phyloP scores from a whole-genome alignment of 352 stramenopile species.

The Pythium aphanidermatum region DNA sequence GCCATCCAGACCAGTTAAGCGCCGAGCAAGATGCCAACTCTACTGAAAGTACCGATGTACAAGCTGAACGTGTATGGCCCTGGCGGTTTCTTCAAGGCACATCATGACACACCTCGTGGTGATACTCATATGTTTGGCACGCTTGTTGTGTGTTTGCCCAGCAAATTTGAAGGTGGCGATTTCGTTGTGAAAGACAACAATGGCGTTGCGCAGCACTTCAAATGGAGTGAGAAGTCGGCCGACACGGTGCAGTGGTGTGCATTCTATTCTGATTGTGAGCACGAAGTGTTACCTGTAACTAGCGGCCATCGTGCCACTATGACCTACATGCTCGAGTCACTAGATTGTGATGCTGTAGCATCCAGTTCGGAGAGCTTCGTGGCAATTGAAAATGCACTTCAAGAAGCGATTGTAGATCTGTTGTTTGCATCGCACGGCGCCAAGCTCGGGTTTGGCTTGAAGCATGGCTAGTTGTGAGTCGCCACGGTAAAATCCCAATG shows the following conservation, averaged over 20 bases:
- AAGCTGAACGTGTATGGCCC: conserved; percentile 12
- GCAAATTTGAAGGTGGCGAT: conserved; percentile 6
- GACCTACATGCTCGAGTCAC: background rate
- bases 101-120: conserved; percentile 10
- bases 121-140: conserved; percentile 6
- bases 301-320: conserved; percentile 3
- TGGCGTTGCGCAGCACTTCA: conserved; percentile 1
- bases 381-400: background rate
- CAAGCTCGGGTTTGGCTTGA: conserved; percentile 4
- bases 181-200: conserved; percentile 9
- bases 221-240: background rate
- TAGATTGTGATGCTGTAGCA: background rate
- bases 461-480: background rate
- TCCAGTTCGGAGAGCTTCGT: background rate
- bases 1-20: conserved; percentile 3
- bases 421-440: conserved; percentile 3
- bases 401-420: too few species aligned
- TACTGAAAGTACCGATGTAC: background rate
- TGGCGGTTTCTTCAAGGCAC: conserved; percentile 15
- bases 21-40: background rate
- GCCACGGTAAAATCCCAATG: background rate
- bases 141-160: conserved; percentile 11
- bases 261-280: conserved; percentile 13
- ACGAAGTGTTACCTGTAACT: conserved; percentile 6
- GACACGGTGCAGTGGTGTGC: conserved; percentile 6